Base-by-base conservation (phyloP, 2,329 filamentous ascomycete genomes). In the Cladosporium austrohemisphaericum region DNA sequence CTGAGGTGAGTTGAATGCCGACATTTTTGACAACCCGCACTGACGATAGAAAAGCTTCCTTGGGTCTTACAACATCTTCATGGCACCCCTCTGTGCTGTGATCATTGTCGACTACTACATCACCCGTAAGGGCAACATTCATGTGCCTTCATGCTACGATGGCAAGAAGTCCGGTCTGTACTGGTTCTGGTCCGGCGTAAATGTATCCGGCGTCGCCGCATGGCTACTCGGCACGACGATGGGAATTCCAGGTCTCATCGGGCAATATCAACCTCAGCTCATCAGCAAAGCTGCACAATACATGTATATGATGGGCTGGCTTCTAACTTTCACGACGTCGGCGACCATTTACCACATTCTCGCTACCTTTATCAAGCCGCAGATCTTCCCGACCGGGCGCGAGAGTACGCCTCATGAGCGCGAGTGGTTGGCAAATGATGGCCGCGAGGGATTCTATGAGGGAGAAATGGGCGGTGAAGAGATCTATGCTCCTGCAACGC, bases 21-120 rank as follows among this genome's bases (percentile, higher is more conserved):
- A 14, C 37, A 2, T 28, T n/a, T 26, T 8, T 10, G 10, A 11
- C n/a, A n/a, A n/a, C 8, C 14, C 22, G n/a, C 9, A 28, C 31
- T 46, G 14, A 46, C 43, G 29, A 6, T 14, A 13, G 2, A 54
- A 72, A 1, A 73, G 68, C 7, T 74, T 74, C 54, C 56, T 74
- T 0, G 65, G 65, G 4, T 67, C 63, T 2, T 74, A 73, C 53
- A 63, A 64, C 13, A 65, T 71, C 41, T 73, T 74, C 57, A 60
- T 74, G 52, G 66, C 65, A 43, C 71, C 72, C 1, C 63, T 73
- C 6, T 63, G 61, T 36, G 64, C 62, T 7, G 60, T 64, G 29
- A 68, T 70, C 57, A 66, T 73, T 7, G 59, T 69, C 13, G 71
- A 73, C 54, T 73, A 71, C 55, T 67, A 59, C 54, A 31, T 70